A percentile compares a stretch with the other conserved stretches of the same genome.
phyloP scores from a whole-genome alignment of 2,329 filamentous ascomycete genomes.

The Chrysosphaeria jannelii region DNA sequence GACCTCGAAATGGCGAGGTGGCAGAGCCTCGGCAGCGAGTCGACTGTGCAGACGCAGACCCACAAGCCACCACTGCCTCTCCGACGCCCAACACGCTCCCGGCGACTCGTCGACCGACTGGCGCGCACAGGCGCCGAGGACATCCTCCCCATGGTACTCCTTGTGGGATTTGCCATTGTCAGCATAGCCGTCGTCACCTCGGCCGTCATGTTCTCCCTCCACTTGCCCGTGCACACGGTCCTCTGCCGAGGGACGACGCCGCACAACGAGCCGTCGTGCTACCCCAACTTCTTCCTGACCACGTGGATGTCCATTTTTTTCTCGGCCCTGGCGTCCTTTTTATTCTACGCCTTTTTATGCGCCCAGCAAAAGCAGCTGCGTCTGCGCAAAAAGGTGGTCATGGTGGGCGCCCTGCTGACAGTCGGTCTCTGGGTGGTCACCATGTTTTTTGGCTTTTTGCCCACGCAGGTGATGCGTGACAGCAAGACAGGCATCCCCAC shows the following conservation, averaged over 20 bases:
- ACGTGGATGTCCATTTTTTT: slow-evolving; percentile 3
- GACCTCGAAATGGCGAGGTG: no score
- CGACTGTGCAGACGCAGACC: no score
- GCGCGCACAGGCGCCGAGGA: no score
- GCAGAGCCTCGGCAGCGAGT: no score
- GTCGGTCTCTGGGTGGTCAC: slow-evolving; percentile 2
- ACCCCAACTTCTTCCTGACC: slow-evolving; percentile 4
- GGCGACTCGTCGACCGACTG: no score
- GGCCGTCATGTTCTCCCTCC: slow-evolving; percentile 1
- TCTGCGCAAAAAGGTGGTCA: slow-evolving; percentile 1
- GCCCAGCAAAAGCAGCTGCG: slow-evolving; percentile 2
- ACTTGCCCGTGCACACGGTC: slow-evolving; percentile 3
- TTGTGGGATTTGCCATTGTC: no score
- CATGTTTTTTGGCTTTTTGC: slow-evolving; percentile 2
- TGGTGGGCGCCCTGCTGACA: slow-evolving; percentile 1
- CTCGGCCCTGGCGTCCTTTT: not conserved
- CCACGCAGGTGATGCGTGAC: not conserved
- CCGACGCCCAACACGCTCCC: no score
- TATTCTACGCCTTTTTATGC: slow-evolving; percentile 1
- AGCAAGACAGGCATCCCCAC: not conserved
- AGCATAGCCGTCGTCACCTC: no score
- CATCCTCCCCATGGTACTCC: no score
- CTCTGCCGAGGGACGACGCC: slow-evolving; percentile 1
- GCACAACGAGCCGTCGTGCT: slow-evolving; percentile 1
- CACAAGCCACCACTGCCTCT: no score